A percentile compares a stretch with the other conserved stretches of the same genome.
Conservation (phyloP, 306 rosid species). For the Rosa chinensis region DNA sequence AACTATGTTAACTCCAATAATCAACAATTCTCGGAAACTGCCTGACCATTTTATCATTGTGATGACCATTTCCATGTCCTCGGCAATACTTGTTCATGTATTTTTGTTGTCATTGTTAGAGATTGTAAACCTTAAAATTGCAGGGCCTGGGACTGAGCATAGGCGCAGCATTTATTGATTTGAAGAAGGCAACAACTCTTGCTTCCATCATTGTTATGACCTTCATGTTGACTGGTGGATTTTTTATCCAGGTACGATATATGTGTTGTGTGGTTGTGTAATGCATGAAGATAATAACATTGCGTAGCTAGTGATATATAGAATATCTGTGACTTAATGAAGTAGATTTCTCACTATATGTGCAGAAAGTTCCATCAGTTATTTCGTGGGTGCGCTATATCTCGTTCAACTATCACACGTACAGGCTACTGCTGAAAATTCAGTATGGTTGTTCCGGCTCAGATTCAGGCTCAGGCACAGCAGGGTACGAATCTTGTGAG, state of each 20-base stretch:
- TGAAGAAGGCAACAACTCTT: conserved; percentile 85
- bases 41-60: background rate
- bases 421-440: conserved; percentile 80
- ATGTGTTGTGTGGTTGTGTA: background rate
- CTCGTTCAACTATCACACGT: conserved; percentile 97
- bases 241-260: conserved; percentile 70
- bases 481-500: background rate
- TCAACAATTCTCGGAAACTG: too few species aligned
- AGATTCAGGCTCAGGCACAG: background rate
- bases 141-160: conserved; percentile 94
- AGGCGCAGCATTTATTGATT: conserved; percentile 80
- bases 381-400: conserved; percentile 82
- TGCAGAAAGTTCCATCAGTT: conserved; percentile 76
- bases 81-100: background rate
- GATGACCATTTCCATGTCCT: background rate
- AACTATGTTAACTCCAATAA: too few species aligned
- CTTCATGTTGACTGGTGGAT: conserved; percentile 97
- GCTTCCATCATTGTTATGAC: conserved; percentile 97
- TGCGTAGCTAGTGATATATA: background rate
- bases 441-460: conserved; percentile 44
- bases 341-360: background rate
- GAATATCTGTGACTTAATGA: background rate
- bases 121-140: background rate
- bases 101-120: background rate
- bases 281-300: background rate